A percentile compares a stretch with the other conserved stretches of the same genome.
Evolutionary conservation across 1,284 basidiomycete species (phyloP).

Genomic region (Kwoniella shivajii): DNA sequence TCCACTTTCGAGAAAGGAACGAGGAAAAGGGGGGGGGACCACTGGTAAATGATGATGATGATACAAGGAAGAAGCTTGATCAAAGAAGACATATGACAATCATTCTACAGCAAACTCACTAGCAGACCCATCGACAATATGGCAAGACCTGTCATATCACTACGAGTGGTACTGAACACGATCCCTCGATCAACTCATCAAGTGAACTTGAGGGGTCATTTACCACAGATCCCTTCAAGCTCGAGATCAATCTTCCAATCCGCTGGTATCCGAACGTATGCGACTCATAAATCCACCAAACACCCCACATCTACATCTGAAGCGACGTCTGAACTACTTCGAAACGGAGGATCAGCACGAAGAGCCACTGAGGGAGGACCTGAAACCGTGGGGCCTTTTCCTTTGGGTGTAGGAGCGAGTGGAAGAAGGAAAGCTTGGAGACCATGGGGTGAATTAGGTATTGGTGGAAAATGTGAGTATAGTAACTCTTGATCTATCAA

Average conservation of each 20-base stretch:
- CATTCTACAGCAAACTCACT: not conserved
- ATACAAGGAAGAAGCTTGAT: too few species aligned
- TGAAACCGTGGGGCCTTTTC: conserved; percentile 73
- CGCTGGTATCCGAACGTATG: conserved; percentile 5
- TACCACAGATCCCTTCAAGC: too few species aligned
- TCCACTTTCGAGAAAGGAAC: conserved; percentile 4
- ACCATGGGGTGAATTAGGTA: conserved; percentile 75
- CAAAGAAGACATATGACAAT: too few species aligned
- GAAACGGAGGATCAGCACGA: conserved; percentile 26
- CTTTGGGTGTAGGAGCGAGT: conserved; percentile 67
- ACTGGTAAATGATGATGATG: not conserved
- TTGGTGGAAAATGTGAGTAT: conserved; percentile 75
- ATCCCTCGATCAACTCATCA: not conserved
- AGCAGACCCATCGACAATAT: not conserved
- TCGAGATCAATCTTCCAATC: not conserved
- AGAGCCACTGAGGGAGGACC: conserved; percentile 20
- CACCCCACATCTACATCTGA: not conserved
- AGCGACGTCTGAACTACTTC: conserved; percentile 32
- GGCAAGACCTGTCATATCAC: not conserved
- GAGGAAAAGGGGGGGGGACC: not conserved
- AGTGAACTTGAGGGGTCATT: too few species aligned
- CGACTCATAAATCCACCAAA: conserved; percentile 9
- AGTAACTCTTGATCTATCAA: not conserved
- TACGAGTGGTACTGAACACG: not conserved
- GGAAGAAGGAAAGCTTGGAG: conserved; percentile 57